Base-by-base conservation (phyloP, 805 yeast species). In the Metschnikowia amazonensis region DNA sequence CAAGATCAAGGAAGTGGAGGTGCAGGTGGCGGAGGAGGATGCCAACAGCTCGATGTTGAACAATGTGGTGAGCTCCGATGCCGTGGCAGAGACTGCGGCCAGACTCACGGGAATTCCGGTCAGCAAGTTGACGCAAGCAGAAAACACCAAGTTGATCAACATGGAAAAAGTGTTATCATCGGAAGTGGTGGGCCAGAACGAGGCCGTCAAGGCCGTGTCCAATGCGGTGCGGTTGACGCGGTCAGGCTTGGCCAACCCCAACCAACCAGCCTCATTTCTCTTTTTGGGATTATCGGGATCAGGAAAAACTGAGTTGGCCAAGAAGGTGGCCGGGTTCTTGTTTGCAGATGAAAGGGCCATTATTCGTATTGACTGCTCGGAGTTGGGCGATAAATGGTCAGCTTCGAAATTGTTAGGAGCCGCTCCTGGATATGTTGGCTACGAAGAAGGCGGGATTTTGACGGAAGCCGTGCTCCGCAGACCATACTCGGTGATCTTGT, bases 281-380 rank as follows among this genome's bases (percentile, higher is more conserved):
- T 94, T 94, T 77, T 73, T 95, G 50, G 99, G 99, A 49, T 78
- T 92, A 49, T 87, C 96, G 2, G 99, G 99, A 58, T 89, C 97
- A 5, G 99, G 99, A 79, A 94, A 94, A 76, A 94, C 99, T 7
- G 98, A 94, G 67, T 76, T 94, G 57, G 98, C 99, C 20, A 94
- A 94, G 79, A 94, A 90, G 60, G 78, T 94, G 21, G 98, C 99
- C 9, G 96, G 95, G 0, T 94, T 94, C 74, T 76, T 94, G 60
- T 94, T 94, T 70, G 87, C 95, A 43, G 98, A 94, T 63, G 97
- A 92, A 64, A 86, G 83, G 69, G 96, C 97, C 41, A 92, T 94
- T 88, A 86, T 94, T 62, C 84, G 99, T 71, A 89, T 94, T 53
- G 99, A 94, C 67, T 94, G 99, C 70, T 90, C 98, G 4, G 99